Base-by-base conservation (phyloP, 2,329 filamentous ascomycete species). In the Cladosporium sp. region DNA sequence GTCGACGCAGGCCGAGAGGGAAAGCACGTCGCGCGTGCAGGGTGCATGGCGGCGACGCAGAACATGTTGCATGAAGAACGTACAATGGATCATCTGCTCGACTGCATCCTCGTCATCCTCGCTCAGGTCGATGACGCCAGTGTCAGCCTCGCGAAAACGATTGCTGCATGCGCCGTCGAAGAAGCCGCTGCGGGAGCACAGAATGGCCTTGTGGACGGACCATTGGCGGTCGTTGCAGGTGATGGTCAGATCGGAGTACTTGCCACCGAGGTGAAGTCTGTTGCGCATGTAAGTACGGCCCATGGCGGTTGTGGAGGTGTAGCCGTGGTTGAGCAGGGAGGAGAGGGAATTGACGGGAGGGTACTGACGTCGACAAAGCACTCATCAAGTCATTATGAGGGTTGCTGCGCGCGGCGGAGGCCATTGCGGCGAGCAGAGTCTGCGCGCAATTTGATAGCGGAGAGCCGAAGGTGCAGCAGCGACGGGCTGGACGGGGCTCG, bases 191-290 rank as follows among this genome's bases (percentile, higher is more conserved):
- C 75, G 66, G 35, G 74, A 74, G 63, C 74, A 76, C 44, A 77
- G 62, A 41, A 77, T 71, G 5, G 72, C 73, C 57, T 71, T 70
- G 60, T 77, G 75, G 9, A 76, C 74, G 28, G 63, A 65, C 66
- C 74, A 77, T 68, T 68, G 70, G 65, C 68, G 69, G 54, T 63
- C 61, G 54, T 73, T 72, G 66, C 71, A 76, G 46, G 66, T 66
- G 61, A 77, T 69, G 45, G 72, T 76, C 57, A 77, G 67, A 63
- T 77, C 75, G 52, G 73, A 74, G 61, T 75, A 77, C 58, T 68
- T 68, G 28, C 68, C 67, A 41, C 61, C 63, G 41, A 68, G 54
- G 53, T 68, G 63, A 35, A 70, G 62, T 32, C 67, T 70, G 55
- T 49, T 45, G 44, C 35, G 35, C 41, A 43, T 49, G 57, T 66